Percentiles rank a stretch among this genome's conserved stretches.
Evolutionary conservation across 2,329 filamentous ascomycete genomes (phyloP).

Genomic region (Pestalotiopsis fici): DNA sequence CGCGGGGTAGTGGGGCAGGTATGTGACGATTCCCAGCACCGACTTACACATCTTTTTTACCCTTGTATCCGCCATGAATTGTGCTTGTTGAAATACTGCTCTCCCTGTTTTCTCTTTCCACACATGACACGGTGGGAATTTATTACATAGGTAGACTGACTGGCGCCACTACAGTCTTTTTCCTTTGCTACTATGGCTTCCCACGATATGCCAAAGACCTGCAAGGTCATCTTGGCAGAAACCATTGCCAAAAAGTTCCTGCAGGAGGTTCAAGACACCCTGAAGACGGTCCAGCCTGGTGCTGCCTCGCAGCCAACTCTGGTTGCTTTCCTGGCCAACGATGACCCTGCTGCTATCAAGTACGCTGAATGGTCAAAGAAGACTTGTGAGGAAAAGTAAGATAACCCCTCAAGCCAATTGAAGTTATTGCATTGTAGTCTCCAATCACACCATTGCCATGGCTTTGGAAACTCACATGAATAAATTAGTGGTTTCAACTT

Average conservation of each 20-base stretch:
- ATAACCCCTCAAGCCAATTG: constrained; percentile 13
- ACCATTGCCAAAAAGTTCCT: constrained; percentile 83
- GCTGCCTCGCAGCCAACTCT: constrained; percentile 66
- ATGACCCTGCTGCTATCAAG: constrained; percentile 85
- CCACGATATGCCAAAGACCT: constrained; percentile 61
- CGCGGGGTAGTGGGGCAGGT: constrained; percentile 16
- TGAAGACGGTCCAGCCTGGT: constrained; percentile 68
- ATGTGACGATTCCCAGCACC: constrained; percentile 2
- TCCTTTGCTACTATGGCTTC: constrained; percentile 32
- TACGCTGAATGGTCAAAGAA: constrained; percentile 98
- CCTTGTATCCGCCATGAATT: neutral
- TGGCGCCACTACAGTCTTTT: neutral
- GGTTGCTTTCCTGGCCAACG: constrained; percentile 89
- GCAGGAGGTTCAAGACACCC: constrained; percentile 73
- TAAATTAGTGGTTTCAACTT: constrained; percentile 79
- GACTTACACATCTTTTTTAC: neutral
- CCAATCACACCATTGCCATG: neutral
- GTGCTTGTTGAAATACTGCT: neutral
- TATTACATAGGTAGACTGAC: neutral
- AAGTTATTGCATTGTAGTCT: neutral
- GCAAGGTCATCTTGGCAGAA: constrained; percentile 90
- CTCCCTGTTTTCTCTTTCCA: neutral
- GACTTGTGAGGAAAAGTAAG: constrained; percentile 94
- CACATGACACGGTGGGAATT: neutral
- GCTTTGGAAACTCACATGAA: constrained; percentile 11